Percentiles rank a stretch among this genome's conserved stretches.
Conservation (phyloP, 192 early-diverging fungal genomes). For the Dissophora ornata region DNA sequence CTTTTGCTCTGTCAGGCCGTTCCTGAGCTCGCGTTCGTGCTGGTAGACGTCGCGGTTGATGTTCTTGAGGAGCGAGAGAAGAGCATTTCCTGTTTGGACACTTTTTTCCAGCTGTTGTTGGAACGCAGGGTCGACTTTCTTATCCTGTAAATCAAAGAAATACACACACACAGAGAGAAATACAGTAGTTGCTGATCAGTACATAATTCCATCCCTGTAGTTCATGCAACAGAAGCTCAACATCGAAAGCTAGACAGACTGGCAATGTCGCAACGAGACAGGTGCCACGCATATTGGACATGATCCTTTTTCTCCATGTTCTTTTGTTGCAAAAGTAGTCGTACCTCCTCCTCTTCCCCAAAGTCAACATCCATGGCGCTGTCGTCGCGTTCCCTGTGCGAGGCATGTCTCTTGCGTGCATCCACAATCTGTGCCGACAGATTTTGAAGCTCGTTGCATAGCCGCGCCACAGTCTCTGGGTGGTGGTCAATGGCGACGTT, state of each 20-base stretch:
- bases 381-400: constrained; percentile 8
- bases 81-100: background rate
- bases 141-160: too few species aligned
- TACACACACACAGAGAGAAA: background rate
- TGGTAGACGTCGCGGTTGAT: constrained; percentile 34
- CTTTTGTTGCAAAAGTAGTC: too few species aligned
- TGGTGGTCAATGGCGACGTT: constrained; percentile 2
- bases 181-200: background rate
- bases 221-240: too few species aligned
- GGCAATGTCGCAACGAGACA: too few species aligned
- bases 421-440: constrained; percentile 27
- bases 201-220: too few species aligned
- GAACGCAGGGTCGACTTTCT: background rate
- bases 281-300: too few species aligned
- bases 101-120: background rate
- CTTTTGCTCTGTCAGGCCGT: constrained; percentile 45
- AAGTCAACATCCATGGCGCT: constrained; percentile 38
- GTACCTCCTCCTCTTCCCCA: constrained; percentile 11
- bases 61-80: constrained; percentile 29
- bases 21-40: constrained; percentile 32
- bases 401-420: constrained; percentile 7
- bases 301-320: background rate
- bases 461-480: constrained; percentile 22
- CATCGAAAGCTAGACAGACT: too few species aligned
- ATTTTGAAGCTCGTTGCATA: constrained; percentile 20